A percentile compares a stretch with the other conserved stretches of the same genome.
Conservation (phyloP, 148 eudicot genomes). For the Rhododendron griersonianum region DNA sequence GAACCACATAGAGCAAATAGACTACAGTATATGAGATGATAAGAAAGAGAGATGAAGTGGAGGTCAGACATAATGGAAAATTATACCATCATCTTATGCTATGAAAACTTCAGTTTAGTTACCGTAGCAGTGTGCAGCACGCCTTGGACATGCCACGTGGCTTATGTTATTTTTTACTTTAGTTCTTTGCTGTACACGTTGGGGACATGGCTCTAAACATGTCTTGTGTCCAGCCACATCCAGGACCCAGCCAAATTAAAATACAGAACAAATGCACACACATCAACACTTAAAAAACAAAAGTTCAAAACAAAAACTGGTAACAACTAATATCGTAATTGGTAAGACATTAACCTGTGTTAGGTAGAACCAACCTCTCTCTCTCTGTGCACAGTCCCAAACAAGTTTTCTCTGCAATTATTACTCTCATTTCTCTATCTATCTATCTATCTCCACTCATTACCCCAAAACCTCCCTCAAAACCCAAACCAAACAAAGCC, state of each 20-base stretch:
- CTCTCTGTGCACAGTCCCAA: not conserved
- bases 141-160: not conserved
- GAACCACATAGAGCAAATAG: not conserved
- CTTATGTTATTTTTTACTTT: not conserved
- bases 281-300: not conserved
- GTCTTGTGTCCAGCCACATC: not conserved
- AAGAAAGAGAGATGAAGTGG: not conserved
- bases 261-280: not conserved
- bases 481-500: not conserved
- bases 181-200: not conserved
- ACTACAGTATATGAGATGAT: not conserved
- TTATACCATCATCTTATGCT: not conserved
- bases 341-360: not conserved
- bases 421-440: not conserved
- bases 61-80: not conserved
- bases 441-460: not conserved
- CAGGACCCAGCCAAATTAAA: not conserved
- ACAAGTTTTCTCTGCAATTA: not conserved
- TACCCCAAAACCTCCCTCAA: not conserved
- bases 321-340: not conserved
- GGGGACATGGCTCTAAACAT: not conserved
- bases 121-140: not conserved
- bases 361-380: not conserved
- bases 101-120: not conserved
- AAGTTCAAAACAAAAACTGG: constrained; percentile 1